phyloP scores from a whole-genome alignment of 495 filamentous ascomycete genomes.

The Parathielavia hyrcaniae region DNA sequence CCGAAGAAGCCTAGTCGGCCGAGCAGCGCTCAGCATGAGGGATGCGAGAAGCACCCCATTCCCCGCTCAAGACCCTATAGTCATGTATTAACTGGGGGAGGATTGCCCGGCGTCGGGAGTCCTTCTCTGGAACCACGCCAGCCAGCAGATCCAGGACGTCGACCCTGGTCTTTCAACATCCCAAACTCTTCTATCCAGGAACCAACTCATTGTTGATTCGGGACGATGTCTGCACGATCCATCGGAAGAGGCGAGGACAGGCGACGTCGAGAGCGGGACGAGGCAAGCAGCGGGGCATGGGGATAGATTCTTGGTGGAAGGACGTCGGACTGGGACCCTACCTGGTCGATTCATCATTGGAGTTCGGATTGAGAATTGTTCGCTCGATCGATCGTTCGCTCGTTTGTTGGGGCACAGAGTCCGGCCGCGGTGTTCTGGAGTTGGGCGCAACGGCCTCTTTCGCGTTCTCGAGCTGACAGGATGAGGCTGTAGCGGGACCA shows the following conservation, averaged over 20 bases:
- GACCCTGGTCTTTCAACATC: not conserved
- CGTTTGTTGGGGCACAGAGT: not conserved
- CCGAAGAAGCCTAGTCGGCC: not conserved
- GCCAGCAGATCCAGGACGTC: not conserved
- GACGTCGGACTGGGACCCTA: conserved; percentile 34
- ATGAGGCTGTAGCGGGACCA: conserved; percentile 8
- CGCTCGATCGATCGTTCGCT: not conserved
- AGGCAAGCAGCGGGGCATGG: conserved; percentile 31
- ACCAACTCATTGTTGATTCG: not conserved
- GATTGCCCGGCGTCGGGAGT: not conserved
- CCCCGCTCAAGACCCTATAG: not conserved
- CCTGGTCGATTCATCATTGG: conserved; percentile 54
- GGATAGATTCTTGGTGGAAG: conserved; percentile 20
- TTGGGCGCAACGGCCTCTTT: not conserved
- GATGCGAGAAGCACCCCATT: not conserved
- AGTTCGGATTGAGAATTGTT: not conserved
- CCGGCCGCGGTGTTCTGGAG: not conserved
- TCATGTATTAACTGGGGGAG: not conserved
- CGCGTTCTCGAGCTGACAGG: not conserved
- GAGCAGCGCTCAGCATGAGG: no score
- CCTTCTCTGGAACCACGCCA: no score
- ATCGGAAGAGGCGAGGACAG: conserved; percentile 6
- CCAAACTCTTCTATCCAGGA: not conserved
- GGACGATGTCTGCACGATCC: not conserved
- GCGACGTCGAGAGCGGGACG: conserved; percentile 23